A percentile compares a stretch with the other conserved stretches of the same genome.
Conservation (phyloP, 305 asterid species). For the Fraxinus xanthoxyloides region DNA sequence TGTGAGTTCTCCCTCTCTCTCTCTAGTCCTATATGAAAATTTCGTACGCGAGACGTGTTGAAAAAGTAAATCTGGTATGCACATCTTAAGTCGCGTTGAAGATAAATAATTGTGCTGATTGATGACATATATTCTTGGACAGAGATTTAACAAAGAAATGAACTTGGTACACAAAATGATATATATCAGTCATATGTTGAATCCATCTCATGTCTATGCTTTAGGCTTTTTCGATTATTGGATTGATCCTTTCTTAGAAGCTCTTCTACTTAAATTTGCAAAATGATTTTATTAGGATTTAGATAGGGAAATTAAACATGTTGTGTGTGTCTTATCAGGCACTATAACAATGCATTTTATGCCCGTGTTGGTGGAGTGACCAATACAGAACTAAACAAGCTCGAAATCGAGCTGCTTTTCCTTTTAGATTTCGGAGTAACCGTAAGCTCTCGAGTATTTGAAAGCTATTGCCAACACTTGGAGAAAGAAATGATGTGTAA, state of each 20-base stretch:
- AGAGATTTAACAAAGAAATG: not conserved
- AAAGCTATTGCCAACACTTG: constrained; percentile 76
- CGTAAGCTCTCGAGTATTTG: constrained; percentile 66
- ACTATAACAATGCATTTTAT: constrained; percentile 73
- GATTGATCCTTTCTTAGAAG: not conserved
- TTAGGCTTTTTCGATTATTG: not conserved
- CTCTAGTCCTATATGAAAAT: not conserved
- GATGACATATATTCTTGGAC: not conserved
- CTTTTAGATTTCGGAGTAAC: constrained; percentile 57
- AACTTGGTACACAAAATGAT: not conserved
- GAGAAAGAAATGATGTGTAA: constrained; percentile 63
- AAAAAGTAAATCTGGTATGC: not conserved
- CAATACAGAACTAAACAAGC: constrained; percentile 63
- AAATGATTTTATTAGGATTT: not conserved
- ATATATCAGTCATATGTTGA: not conserved
- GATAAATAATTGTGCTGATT: not conserved
- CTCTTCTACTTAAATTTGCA: not conserved
- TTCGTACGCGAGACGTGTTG: not conserved
- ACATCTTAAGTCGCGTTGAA: not conserved
- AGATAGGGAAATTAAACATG: not conserved
- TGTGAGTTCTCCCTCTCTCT: constrained; percentile 40
- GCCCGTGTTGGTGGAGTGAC: constrained; percentile 92
- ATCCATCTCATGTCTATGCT: not conserved
- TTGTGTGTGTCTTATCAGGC: constrained; percentile 37
- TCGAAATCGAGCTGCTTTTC: constrained; percentile 73